Evolutionary conservation across 257 asterid genomes (phyloP).

Genomic region (Solanum appendiculatum): DNA sequence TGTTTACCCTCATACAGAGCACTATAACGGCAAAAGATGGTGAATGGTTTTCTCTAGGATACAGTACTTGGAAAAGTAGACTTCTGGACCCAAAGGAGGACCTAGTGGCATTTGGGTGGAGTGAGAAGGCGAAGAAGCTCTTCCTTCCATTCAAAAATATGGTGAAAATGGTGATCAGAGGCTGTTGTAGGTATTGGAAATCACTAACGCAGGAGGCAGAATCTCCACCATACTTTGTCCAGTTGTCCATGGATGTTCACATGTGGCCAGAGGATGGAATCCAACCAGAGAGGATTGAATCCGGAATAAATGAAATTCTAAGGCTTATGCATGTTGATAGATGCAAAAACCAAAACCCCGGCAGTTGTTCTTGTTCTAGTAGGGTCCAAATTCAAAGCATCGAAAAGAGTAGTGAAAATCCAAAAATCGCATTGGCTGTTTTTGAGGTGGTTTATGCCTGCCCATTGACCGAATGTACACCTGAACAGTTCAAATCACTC

Average conservation of each 20-base stretch:
- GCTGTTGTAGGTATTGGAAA: conserved; percentile 88
- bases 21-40: conserved; percentile 98
- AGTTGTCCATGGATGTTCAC: conserved; percentile 84
- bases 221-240: conserved; percentile 97
- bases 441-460: conserved; percentile 91
- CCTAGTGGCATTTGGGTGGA: conserved; percentile 39
- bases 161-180: conserved; percentile 30
- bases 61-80: conserved; percentile 39
- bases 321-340: conserved; percentile 59
- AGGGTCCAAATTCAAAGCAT: conserved; percentile 91
- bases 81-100: conserved; percentile 23
- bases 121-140: conserved; percentile 40
- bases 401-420: conserved; percentile 60
- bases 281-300: conserved; percentile 96
- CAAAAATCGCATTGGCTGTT: conserved; percentile 68
- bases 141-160: conserved; percentile 33
- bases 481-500: conserved; percentile 61
- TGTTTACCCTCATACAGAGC: conserved; percentile 89
- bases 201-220: conserved; percentile 97
- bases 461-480: conserved; percentile 46
- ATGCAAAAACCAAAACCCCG: conserved; percentile 55
- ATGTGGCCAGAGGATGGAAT: conserved; percentile 97
- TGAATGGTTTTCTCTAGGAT: conserved; percentile 76
- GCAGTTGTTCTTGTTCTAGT: conserved; percentile 67
- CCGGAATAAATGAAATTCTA: conserved; percentile 76